Conservation (phyloP, 2,329 filamentous ascomycete species). For the Colletotrichum orchidophilum region DNA sequence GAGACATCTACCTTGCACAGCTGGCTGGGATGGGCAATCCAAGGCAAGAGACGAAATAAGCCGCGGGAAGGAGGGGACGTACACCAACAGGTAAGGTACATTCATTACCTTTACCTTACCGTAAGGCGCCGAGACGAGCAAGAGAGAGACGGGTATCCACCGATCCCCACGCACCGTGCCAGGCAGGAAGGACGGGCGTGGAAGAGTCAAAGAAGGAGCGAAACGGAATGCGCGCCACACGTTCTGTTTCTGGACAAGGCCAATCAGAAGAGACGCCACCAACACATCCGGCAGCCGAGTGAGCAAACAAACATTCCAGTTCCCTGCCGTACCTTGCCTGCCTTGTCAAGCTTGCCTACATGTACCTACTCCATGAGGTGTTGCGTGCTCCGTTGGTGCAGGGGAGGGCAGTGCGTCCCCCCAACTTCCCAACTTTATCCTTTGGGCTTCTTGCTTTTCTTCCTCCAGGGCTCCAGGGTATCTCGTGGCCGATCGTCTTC, state of each 20-base stretch:
- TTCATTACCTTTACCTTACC: no score
- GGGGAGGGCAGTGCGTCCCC: not conserved
- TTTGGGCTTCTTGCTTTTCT: not conserved
- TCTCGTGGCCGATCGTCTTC: not conserved
- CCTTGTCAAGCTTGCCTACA: no score
- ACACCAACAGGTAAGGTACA: not conserved
- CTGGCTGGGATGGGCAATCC: no score
- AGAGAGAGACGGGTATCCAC: not conserved
- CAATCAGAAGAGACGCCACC: constrained; percentile 31
- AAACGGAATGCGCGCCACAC: constrained; percentile 18
- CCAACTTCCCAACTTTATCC: not conserved
- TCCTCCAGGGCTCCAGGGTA: not conserved
- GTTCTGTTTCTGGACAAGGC: constrained; percentile 14
- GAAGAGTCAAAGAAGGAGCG: constrained; percentile 6
- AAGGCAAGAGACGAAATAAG: not conserved
- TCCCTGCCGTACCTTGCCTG: not conserved
- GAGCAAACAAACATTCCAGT: constrained; percentile 30
- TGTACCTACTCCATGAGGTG: not conserved
- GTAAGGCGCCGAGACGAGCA: not conserved
- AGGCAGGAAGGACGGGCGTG: not conserved
- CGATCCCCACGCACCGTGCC: not conserved
- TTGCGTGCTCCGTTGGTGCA: not conserved
- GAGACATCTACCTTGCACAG: no score
- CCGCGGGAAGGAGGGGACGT: not conserved
- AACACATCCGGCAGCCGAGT: constrained; percentile 32